These are phyloP conservation scores for Biscutella laevigata DNA, from an alignment of 441 rosid genomes.

Conservation along the genomic window DNA sequence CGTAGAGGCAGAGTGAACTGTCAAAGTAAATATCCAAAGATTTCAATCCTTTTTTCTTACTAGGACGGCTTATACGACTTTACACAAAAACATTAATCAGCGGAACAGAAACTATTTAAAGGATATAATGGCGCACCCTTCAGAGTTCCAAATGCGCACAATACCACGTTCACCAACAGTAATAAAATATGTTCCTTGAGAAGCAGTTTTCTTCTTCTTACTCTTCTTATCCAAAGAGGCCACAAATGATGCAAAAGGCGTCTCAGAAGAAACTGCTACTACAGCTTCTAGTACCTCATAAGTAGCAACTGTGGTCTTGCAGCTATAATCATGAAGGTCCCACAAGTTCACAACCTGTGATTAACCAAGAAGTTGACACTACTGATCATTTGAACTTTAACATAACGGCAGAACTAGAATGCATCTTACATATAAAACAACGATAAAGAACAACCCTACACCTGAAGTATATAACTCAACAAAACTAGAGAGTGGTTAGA, in stretches of 20 bases:
- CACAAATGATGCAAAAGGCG: constrained; percentile 41
- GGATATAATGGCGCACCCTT: constrained; percentile 41
- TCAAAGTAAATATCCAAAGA: constrained; percentile 28
- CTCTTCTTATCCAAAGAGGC: constrained; percentile 33
- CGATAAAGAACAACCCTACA: neutral
- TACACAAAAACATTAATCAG: constrained; percentile 1
- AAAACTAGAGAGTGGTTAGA: constrained; percentile 10
- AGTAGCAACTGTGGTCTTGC: constrained; percentile 68
- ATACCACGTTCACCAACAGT: constrained; percentile 90
- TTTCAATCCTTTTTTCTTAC: neutral
- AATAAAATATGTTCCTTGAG: constrained; percentile 44
- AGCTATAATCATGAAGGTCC: constrained; percentile 75
- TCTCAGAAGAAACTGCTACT: constrained; percentile 37
- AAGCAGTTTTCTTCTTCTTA: constrained; percentile 34
- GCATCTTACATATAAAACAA: neutral
- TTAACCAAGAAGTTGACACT: constrained; percentile 9
- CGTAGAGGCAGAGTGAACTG: constrained; percentile 73
- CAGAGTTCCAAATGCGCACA: constrained; percentile 75
- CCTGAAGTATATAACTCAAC: constrained; percentile 2
- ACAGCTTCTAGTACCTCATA: constrained; percentile 80
- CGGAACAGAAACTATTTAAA: neutral
- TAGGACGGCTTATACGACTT: neutral
- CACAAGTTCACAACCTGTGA: constrained; percentile 85
- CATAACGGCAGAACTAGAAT: neutral
- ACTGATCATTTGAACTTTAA: constrained; percentile 14